Evolutionary conservation across 108 stramenopile species (phyloP), one percentile per base, ranked within the genome.

Genomic region (Bacterosira constricta): DNA sequence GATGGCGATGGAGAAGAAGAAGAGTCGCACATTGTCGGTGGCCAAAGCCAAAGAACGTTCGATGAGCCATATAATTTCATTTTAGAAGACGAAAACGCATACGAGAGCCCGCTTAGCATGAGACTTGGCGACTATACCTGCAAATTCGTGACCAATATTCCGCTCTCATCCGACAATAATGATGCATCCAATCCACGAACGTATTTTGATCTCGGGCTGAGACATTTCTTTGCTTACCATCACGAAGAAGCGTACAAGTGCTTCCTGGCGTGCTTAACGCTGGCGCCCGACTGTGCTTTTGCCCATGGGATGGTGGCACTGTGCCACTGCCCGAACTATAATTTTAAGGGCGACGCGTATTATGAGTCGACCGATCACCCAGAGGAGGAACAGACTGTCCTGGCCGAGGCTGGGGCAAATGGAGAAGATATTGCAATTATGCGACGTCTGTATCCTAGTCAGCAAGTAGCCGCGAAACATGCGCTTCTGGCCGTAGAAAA

Each of bases 241-340:
- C 92, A 93, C 62, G 92, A 93, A 66, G 81, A 89, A 56, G 89
- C 92, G 0, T 73, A 83, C 45, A 85, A 82, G 37, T 86, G 74
- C 57, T 90, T 93, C 63, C 51, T 88, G 25, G 88, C 88, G 13
- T 87, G 85, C 39, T 35, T 90, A 18, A 52, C 76, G 12, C 69
- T 82, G 6, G 82, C 83, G 8, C 86, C 90, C 42, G 78, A 90
- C 55, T 90, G 89, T 66, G 92, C 88, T 20, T 77, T 93, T 57
- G 92, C 92, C 4, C 92, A 93, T 71, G 92, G 83, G 0, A 71
- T 90, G 44, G 53, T 90, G 7, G 83, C 92, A n/a, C 54, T 90
- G 6, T 93, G 92, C 51, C 92, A 93, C 67, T 74, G 83, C 61
- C 92, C 92, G 9, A 93, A 93, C 69, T 93, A 93, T 69, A 93